Evolutionary conservation across 176 grass and related monocot genomes (phyloP).

Genomic region (Triticum timopheevii): DNA sequence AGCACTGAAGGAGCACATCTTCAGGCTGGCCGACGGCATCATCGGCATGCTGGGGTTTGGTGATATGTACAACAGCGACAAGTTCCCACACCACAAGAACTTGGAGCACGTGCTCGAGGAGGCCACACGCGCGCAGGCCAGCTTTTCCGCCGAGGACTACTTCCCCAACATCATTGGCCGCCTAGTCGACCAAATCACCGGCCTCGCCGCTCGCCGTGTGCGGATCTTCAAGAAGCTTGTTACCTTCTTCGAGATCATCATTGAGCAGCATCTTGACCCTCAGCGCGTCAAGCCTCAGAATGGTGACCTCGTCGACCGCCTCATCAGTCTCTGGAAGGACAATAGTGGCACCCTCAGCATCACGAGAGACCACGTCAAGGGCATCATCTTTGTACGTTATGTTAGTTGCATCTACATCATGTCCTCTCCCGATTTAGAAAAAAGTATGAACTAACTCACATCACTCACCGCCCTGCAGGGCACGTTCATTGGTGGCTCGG

Average conservation of each 20-base stretch:
- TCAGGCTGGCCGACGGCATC: constrained; percentile 1
- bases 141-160: neutral
- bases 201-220: no score
- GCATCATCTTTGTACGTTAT: no score
- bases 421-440: neutral
- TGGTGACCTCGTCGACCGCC: no score
- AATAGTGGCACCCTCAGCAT: no score
- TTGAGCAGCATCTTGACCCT: no score
- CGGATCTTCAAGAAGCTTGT: no score
- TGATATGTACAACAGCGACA: neutral
- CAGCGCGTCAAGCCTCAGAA: no score
- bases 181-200: neutral
- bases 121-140: neutral
- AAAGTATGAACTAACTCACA: neutral
- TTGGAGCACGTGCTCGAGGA: neutral
- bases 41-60: constrained; percentile 26
- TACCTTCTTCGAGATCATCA: no score
- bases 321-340: no score
- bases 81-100: neutral
- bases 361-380: no score
- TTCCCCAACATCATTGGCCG: neutral
- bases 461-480: neutral
- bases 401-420: no score
- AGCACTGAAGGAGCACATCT: constrained; percentile 7
- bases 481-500: neutral